Conservation (phyloP, 306 rosid genomes). For the Carpinus fangiana region DNA sequence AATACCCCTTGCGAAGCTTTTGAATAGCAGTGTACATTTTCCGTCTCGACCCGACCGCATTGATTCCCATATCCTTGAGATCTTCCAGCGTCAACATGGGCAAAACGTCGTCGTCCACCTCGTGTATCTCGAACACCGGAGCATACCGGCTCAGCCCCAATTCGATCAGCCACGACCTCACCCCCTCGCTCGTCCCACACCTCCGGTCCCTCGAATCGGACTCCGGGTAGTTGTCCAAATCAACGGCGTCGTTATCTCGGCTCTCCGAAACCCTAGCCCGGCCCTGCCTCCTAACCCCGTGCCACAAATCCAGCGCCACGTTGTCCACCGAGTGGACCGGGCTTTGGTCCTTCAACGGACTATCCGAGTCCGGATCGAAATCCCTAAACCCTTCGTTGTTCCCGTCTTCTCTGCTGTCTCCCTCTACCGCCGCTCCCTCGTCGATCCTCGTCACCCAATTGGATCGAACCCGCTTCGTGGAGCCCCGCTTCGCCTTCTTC, state of each 20-base stretch:
- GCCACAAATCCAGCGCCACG: slow-evolving; percentile 40
- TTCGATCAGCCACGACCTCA: slow-evolving; percentile 58
- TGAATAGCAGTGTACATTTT: slow-evolving; percentile 67
- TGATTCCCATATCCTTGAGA: slow-evolving; percentile 79
- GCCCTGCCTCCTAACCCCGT: slow-evolving; percentile 26
- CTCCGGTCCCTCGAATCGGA: slow-evolving; percentile 43
- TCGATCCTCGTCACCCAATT: slow-evolving; percentile 35
- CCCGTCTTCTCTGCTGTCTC: slow-evolving; percentile 34
- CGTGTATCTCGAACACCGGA: slow-evolving; percentile 75
- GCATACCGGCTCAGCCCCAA: slow-evolving; percentile 67
- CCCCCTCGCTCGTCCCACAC: slow-evolving; percentile 40
- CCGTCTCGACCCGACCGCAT: slow-evolving; percentile 72
- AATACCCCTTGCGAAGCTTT: slow-evolving; percentile 59
- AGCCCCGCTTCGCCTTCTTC: slow-evolving; percentile 53
- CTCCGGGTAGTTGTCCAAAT: slow-evolving; percentile 33
- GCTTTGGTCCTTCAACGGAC: slow-evolving; percentile 37
- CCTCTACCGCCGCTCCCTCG: slow-evolving; percentile 22
- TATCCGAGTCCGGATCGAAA: slow-evolving; percentile 42
- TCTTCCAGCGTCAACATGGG: slow-evolving; percentile 77
- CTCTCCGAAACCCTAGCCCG: slow-evolving; percentile 38
- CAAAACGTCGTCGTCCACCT: slow-evolving; percentile 71
- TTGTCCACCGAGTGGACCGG: slow-evolving; percentile 45
- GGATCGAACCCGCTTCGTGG: slow-evolving; percentile 56
- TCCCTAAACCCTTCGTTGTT: slow-evolving; percentile 40
- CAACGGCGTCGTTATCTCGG: slow-evolving; percentile 38